Evolutionary conservation across 2,329 filamentous ascomycete species (phyloP).

Genomic region (Thermothelomyces thermophilus): DNA sequence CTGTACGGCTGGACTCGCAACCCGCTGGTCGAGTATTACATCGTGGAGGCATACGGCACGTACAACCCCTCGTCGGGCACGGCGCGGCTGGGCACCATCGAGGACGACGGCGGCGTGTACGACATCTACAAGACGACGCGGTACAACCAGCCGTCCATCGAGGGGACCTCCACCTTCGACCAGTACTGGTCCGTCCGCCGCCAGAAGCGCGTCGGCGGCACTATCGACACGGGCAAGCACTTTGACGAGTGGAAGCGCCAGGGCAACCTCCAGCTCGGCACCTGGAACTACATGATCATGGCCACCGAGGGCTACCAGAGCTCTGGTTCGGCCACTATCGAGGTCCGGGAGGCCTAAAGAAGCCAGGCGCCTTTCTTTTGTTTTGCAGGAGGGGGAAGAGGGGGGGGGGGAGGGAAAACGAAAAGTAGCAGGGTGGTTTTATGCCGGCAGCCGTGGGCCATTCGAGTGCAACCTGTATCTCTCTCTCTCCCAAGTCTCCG

Average conservation of each 20-base stretch:
- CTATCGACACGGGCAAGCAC: conserved; percentile 44
- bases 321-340: conserved; percentile 9
- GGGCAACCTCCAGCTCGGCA: conserved; percentile 38
- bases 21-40: conserved; percentile 26
- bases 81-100: conserved; percentile 27
- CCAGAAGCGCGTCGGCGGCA: conserved; percentile 41
- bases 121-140: conserved; percentile 31
- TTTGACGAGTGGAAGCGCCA: conserved; percentile 45
- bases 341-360: not conserved
- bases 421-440: too few species aligned
- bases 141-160: conserved; percentile 37
- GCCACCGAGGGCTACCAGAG: conserved; percentile 42
- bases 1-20: conserved; percentile 31
- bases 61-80: conserved; percentile 34
- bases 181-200: conserved; percentile 46
- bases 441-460: too few species aligned
- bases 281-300: conserved; percentile 46
- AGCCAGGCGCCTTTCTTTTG: too few species aligned
- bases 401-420: too few species aligned
- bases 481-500: too few species aligned
- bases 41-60: conserved; percentile 31
- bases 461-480: too few species aligned
- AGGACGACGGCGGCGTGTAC: conserved; percentile 31
- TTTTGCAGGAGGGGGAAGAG: too few species aligned
- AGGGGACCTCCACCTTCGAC: conserved; percentile 41